phyloP scores from a whole-genome alignment of 768 basidiomycete genomes.

The Pleurotus ostreatus region DNA sequence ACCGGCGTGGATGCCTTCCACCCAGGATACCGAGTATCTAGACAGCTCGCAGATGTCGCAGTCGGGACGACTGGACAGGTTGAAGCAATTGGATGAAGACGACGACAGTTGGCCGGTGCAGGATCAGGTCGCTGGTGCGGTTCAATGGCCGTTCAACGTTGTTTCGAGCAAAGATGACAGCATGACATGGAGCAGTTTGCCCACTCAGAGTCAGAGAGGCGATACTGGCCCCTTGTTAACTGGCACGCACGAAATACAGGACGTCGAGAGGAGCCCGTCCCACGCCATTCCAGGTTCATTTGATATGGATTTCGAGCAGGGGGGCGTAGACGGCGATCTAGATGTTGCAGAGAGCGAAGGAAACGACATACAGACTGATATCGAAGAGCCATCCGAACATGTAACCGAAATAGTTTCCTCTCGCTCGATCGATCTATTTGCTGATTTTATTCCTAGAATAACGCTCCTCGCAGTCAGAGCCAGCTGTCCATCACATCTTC shows the following conservation, averaged over 20 bases:
- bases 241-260: slow-evolving; percentile 14
- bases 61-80: slow-evolving; percentile 19
- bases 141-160: slow-evolving; percentile 60
- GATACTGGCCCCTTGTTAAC: slow-evolving; percentile 29
- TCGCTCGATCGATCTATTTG: background rate
- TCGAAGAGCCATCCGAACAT: background rate
- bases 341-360: slow-evolving; percentile 26
- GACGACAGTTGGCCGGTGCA: slow-evolving; percentile 78
- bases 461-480: slow-evolving; percentile 40
- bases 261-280: slow-evolving; percentile 10
- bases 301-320: slow-evolving; percentile 31
- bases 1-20: slow-evolving; percentile 53
- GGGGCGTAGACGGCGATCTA: slow-evolving; percentile 26
- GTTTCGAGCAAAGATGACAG: slow-evolving; percentile 57
- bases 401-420: background rate
- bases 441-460: slow-evolving; percentile 15
- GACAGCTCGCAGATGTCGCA: slow-evolving; percentile 30
- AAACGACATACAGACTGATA: slow-evolving; percentile 25
- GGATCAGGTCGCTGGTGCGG: slow-evolving; percentile 52
- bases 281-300: slow-evolving; percentile 23
- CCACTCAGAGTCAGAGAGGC: slow-evolving; percentile 50
- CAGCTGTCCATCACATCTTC: slow-evolving; percentile 54
- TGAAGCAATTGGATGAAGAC: slow-evolving; percentile 45
- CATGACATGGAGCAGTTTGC: slow-evolving; percentile 71
- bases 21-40: slow-evolving; percentile 54